Percentiles rank a stretch among this genome's conserved stretches.
These are phyloP conservation scores for Omphalotus olearius DNA, from an alignment of 1,284 basidiomycete species.

Conservation along the genomic window DNA sequence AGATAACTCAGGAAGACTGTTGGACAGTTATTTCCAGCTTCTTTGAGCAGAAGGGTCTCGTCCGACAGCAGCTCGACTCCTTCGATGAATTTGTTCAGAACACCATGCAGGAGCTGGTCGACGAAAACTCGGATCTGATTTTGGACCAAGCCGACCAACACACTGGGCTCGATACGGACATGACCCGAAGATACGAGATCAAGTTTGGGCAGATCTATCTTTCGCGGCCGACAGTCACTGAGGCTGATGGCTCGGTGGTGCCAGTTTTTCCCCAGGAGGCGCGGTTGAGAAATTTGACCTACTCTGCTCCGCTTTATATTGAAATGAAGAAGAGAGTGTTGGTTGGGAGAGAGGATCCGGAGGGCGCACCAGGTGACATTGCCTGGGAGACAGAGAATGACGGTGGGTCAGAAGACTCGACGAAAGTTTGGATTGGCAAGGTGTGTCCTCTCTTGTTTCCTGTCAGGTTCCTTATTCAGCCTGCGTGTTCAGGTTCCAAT, in stretches of 20 bases:
- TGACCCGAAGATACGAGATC: slow-evolving; percentile 92
- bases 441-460: slow-evolving; percentile 38
- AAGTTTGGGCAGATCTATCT: slow-evolving; percentile 98
- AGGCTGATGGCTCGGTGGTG: slow-evolving; percentile 92
- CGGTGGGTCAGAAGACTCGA: slow-evolving; percentile 58
- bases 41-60: slow-evolving; percentile 96
- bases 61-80: slow-evolving; percentile 95
- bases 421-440: slow-evolving; percentile 96
- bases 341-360: slow-evolving; percentile 76
- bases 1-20: slow-evolving; percentile 90
- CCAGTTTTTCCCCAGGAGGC: slow-evolving; percentile 98
- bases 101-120: slow-evolving; percentile 99
- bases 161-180: slow-evolving; percentile 78
- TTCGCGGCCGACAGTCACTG: slow-evolving; percentile 90
- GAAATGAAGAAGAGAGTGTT: slow-evolving; percentile 91
- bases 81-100: slow-evolving; percentile 99
- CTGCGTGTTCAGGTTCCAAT: slow-evolving; percentile 75
- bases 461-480: slow-evolving; percentile 9
- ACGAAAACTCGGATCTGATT: slow-evolving; percentile 92
- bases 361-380: slow-evolving; percentile 79
- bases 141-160: slow-evolving; percentile 97
- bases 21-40: slow-evolving; percentile 96
- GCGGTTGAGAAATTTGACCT: slow-evolving; percentile 89
- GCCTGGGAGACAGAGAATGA: slow-evolving; percentile 78
- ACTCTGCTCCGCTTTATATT: slow-evolving; percentile 94